Conservation (phyloP, 2,329 filamentous ascomycete species). For the Colletotrichum limetticola region DNA sequence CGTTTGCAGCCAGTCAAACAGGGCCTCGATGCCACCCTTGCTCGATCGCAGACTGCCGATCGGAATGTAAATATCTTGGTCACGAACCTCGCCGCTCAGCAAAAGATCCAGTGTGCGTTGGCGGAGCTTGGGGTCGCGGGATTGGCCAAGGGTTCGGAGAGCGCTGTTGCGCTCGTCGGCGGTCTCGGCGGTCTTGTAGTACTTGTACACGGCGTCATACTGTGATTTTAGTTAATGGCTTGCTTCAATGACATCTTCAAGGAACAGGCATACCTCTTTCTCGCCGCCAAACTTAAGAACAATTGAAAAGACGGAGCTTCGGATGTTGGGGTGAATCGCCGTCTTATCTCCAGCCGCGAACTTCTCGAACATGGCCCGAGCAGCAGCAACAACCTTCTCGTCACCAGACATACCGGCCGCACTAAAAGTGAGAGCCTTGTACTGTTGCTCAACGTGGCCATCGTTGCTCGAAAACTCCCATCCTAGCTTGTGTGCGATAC, state of each 20-base stretch:
- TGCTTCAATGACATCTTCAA: not conserved
- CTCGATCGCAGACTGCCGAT: slow-evolving; percentile 82
- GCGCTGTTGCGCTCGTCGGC: slow-evolving; percentile 91
- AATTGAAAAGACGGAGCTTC: slow-evolving; percentile 87
- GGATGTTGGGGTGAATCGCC: slow-evolving; percentile 92
- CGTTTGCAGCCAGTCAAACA: slow-evolving; percentile 85
- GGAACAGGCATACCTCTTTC: slow-evolving; percentile 70
- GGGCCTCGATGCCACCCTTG: slow-evolving; percentile 79
- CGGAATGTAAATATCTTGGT: slow-evolving; percentile 93
- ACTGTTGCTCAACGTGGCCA: slow-evolving; percentile 91
- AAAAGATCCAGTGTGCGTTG: slow-evolving; percentile 81
- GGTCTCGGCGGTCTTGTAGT: slow-evolving; percentile 47
- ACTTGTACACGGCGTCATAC: slow-evolving; percentile 83
- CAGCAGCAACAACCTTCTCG: slow-evolving; percentile 78
- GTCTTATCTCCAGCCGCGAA: slow-evolving; percentile 81
- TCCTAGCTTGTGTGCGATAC: slow-evolving; percentile 86
- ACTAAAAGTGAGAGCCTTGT: slow-evolving; percentile 92
- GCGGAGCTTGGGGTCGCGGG: slow-evolving; percentile 82
- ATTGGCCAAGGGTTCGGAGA: slow-evolving; percentile 83
- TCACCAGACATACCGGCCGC: slow-evolving; percentile 85
- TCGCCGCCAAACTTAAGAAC: slow-evolving; percentile 85
- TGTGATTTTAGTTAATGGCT: slow-evolving; percentile 43
- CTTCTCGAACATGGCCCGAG: slow-evolving; percentile 90
- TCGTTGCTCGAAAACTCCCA: slow-evolving; percentile 89
- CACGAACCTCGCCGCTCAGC: slow-evolving; percentile 85